Percentiles rank a stretch among this genome's conserved stretches.
These are phyloP conservation scores for Tolypocladium sp. DNA, from an alignment of 2,329 filamentous ascomycete genomes.

Conservation along the genomic window DNA sequence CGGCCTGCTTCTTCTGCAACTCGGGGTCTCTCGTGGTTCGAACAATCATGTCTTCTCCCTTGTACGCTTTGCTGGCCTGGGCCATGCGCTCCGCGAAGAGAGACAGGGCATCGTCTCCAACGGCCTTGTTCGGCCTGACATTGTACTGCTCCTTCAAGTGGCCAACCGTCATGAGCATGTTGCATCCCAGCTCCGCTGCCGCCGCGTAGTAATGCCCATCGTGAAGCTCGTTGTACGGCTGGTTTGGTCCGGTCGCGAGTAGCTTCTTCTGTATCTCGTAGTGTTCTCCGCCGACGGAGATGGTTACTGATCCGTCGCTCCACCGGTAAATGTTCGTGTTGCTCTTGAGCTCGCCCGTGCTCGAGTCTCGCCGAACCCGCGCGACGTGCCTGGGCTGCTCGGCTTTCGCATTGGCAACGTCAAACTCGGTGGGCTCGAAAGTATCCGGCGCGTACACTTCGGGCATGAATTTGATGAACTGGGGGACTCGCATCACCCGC, in stretches of 20 bases:
- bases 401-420: conserved; percentile 43
- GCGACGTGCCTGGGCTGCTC: conserved; percentile 54
- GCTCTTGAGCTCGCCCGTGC: conserved; percentile 59
- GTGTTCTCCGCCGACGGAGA: conserved; percentile 67
- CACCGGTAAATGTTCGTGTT: conserved; percentile 68
- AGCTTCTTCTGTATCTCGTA: conserved; percentile 65
- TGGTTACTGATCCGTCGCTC: conserved; percentile 70
- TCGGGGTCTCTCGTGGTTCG: conserved; percentile 66
- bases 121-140: conserved; percentile 56
- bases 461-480: conserved; percentile 62
- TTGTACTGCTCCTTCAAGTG: conserved; percentile 67
- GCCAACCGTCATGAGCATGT: conserved; percentile 62
- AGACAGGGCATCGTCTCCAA: conserved; percentile 63
- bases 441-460: conserved; percentile 55
- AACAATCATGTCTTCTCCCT: conserved; percentile 56
- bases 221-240: conserved; percentile 55
- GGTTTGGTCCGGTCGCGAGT: conserved; percentile 52
- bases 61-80: conserved; percentile 47
- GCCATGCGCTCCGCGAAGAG: conserved; percentile 60
- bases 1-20: conserved; percentile 63
- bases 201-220: conserved; percentile 72
- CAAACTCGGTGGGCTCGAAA: conserved; percentile 52
- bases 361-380: conserved; percentile 59
- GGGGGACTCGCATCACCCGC: conserved; percentile 61
- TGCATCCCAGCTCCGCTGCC: conserved; percentile 58